These are phyloP conservation scores for Exsudoporus frostii DNA, from an alignment of 768 basidiomycete genomes.

Conservation along the genomic window DNA sequence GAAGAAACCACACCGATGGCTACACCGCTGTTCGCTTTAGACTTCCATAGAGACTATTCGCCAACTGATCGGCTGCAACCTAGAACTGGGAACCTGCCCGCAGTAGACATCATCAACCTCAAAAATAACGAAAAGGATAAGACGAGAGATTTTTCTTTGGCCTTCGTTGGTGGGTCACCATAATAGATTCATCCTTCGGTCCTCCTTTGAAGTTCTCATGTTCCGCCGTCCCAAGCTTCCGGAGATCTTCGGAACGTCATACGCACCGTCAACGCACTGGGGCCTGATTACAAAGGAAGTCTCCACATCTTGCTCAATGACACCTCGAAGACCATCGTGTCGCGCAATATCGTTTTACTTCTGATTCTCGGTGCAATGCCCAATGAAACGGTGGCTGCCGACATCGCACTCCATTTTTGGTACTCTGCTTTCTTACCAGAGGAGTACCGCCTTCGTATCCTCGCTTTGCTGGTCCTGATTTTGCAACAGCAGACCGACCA, in stretches of 20 bases:
- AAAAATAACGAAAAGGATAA: slow-evolving; percentile 20
- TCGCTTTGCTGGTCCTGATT: slow-evolving; percentile 15
- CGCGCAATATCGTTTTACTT: slow-evolving; percentile 41
- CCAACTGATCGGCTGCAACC: background rate
- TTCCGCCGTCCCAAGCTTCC: slow-evolving; percentile 30
- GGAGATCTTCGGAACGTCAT: slow-evolving; percentile 46
- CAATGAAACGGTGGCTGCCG: slow-evolving; percentile 34
- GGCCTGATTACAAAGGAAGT: slow-evolving; percentile 37
- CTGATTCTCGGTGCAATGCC: slow-evolving; percentile 35
- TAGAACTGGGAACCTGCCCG: slow-evolving; percentile 25
- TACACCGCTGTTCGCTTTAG: slow-evolving; percentile 24
- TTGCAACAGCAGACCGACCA: slow-evolving; percentile 12
- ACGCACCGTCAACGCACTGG: slow-evolving; percentile 41
- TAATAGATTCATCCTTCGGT: background rate
- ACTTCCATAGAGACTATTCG: background rate
- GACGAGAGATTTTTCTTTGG: slow-evolving; percentile 21
- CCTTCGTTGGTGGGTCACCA: slow-evolving; percentile 15
- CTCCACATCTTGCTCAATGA: slow-evolving; percentile 44
- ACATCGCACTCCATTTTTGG: slow-evolving; percentile 47
- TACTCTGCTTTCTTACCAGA: slow-evolving; percentile 41
- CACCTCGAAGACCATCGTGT: slow-evolving; percentile 22
- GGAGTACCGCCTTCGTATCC: slow-evolving; percentile 26
- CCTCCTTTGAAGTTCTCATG: background rate
- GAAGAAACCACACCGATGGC: background rate
- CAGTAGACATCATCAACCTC: slow-evolving; percentile 29